phyloP scores from a whole-genome alignment of 2,329 filamentous ascomycete species.

The Sporothrix humicola region DNA sequence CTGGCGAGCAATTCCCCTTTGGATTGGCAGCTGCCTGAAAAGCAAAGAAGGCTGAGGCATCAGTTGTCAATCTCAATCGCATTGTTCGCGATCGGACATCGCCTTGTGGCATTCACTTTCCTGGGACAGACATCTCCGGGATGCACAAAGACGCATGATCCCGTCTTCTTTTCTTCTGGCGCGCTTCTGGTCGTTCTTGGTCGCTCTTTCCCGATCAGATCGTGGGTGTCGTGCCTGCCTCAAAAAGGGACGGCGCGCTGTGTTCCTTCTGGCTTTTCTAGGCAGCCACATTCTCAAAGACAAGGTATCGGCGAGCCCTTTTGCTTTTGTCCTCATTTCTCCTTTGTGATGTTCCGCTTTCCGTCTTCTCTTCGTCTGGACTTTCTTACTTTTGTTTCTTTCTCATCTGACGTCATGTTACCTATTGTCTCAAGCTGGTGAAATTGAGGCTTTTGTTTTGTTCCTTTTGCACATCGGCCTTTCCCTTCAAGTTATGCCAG shows the following conservation, averaged over 20 bases:
- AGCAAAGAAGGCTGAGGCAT: slow-evolving; percentile 7
- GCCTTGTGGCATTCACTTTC: background rate
- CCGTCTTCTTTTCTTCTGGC: slow-evolving; percentile 25
- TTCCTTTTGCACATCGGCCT: background rate
- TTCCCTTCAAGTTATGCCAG: background rate
- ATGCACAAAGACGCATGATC: background rate
- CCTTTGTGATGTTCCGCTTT: background rate
- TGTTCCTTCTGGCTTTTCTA: background rate
- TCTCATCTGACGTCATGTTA: slow-evolving; percentile 4
- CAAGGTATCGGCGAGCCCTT: background rate
- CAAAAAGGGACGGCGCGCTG: background rate
- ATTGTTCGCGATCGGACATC: background rate
- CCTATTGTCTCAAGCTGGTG: background rate
- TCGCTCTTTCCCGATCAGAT: background rate
- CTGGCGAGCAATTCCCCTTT: too few relatives aligned
- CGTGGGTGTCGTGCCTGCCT: background rate
- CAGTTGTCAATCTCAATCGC: background rate
- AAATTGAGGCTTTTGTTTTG: background rate
- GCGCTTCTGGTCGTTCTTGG: slow-evolving; percentile 9
- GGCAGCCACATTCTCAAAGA: slow-evolving; percentile 18
- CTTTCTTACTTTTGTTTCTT: background rate
- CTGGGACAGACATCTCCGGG: background rate
- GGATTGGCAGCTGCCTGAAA: background rate
- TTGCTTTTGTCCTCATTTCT: background rate
- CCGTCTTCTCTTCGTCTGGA: background rate